These are phyloP conservation scores for Colletotrichum sp. DNA, from an alignment of 2,329 filamentous ascomycete species.

Conservation along the genomic window DNA sequence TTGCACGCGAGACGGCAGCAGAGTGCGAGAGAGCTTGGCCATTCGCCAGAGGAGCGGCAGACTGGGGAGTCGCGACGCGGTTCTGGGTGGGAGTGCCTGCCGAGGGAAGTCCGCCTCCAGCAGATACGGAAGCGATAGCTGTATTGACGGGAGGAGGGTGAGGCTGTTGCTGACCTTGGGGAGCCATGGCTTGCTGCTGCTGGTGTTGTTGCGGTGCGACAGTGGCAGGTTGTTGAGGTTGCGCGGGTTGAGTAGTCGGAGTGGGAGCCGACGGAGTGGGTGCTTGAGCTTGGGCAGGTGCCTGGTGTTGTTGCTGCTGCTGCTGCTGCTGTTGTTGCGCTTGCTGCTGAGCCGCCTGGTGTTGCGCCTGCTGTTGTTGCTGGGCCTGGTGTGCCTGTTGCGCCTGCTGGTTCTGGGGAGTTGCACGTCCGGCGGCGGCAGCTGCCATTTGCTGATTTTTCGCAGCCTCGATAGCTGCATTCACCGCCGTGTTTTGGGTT, in stretches of 20 bases:
- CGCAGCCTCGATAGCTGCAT: conserved; percentile 49
- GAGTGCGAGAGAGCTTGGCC: conserved; percentile 52
- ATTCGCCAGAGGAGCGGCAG: conserved; percentile 39
- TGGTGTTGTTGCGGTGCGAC: neutral
- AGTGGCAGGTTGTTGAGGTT: neutral
- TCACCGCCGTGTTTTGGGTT: conserved; percentile 38
- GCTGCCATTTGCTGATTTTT: conserved; percentile 46
- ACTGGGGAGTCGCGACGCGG: conserved; percentile 56
- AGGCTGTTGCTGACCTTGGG: neutral
- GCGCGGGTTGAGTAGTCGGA: conserved; percentile 2
- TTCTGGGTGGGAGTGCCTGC: conserved; percentile 55
- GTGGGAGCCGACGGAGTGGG: conserved; percentile 1
- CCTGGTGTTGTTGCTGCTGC: conserved; percentile 25
- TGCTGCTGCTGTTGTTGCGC: conserved; percentile 31
- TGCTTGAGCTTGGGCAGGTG: conserved; percentile 23
- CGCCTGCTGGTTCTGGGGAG: conserved; percentile 28
- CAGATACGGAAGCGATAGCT: conserved; percentile 41
- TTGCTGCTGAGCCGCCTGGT: neutral
- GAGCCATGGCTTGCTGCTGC: neutral
- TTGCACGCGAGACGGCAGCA: conserved; percentile 54
- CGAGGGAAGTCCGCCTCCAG: conserved; percentile 39
- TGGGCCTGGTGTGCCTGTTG: neutral
- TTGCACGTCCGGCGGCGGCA: conserved; percentile 20
- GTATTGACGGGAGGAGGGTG: conserved; percentile 53
- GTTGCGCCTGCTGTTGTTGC: conserved; percentile 21